A percentile compares a stretch with the other conserved stretches of the same genome.
Conservation (phyloP, 805 yeast genomes). For the Teunomyces panamensis region DNA sequence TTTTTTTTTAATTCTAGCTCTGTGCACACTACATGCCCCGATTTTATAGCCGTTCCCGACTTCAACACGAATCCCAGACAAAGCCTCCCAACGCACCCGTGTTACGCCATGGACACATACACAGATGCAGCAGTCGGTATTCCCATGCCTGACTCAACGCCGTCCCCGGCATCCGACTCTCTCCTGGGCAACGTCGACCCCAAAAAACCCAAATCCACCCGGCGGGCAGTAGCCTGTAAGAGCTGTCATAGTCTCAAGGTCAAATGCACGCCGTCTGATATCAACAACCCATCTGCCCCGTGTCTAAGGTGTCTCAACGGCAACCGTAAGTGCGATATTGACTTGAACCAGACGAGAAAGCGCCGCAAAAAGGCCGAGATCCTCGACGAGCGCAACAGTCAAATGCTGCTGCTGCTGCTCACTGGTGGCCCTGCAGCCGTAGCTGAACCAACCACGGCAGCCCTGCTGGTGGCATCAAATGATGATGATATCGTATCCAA, state of each 20-base stretch:
- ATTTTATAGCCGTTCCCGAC: conserved; percentile 2
- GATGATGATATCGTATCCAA: not conserved
- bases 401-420: not conserved
- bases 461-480: not conserved
- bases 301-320: conserved; percentile 74
- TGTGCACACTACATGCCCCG: not conserved
- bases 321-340: conserved; percentile 63
- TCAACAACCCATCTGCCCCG: conserved; percentile 55
- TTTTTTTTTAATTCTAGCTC: not conserved
- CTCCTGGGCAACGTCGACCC: not conserved
- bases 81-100: not conserved
- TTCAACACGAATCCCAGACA: not conserved
- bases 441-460: not conserved
- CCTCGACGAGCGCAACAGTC: conserved; percentile 18
- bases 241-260: conserved; percentile 84
- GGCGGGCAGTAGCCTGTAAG: conserved; percentile 60
- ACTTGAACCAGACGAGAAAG: conserved; percentile 57
- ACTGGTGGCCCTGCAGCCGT: not conserved
- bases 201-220: conserved; percentile 8
- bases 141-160: not conserved
- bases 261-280: conserved; percentile 72
- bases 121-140: not conserved
- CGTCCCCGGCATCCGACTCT: not conserved
- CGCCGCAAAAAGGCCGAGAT: conserved; percentile 34
- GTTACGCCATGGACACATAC: not conserved